Conservation (phyloP, 805 yeast genomes). For the Sugiyamaella marilandica region DNA sequence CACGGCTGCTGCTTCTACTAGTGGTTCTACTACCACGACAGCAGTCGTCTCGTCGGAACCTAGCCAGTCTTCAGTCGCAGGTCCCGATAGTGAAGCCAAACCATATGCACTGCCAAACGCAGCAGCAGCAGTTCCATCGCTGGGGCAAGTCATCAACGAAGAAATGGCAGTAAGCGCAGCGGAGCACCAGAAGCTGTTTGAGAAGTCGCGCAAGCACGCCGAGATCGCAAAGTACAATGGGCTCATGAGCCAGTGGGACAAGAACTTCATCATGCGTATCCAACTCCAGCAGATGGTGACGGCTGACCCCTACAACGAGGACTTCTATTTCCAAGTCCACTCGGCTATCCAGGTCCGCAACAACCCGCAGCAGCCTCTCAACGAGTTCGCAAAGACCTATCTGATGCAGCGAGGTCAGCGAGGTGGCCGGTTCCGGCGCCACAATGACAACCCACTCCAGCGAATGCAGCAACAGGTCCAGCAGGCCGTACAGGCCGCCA, state of each 20-base stretch:
- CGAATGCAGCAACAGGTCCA: conserved; percentile 98
- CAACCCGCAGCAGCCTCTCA: conserved; percentile 52
- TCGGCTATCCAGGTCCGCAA: conserved; percentile 63
- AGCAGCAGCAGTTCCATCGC: conserved; percentile 12
- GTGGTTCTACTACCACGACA: background rate
- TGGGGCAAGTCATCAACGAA: conserved; percentile 22
- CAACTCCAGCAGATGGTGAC: conserved; percentile 94
- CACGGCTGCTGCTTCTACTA: conserved; percentile 11
- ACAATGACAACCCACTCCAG: conserved; percentile 74
- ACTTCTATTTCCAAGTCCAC: conserved; percentile 90
- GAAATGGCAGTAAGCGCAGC: conserved; percentile 19
- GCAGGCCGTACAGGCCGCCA: conserved; percentile 92
- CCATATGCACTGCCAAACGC: conserved; percentile 14
- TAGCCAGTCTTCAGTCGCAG: no score
- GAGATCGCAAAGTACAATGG: conserved; percentile 76
- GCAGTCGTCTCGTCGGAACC: background rate
- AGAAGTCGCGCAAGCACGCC: conserved; percentile 21
- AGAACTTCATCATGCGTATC: conserved; percentile 89
- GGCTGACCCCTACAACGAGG: conserved; percentile 95
- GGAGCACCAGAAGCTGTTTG: conserved; percentile 18
- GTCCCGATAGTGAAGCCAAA: conserved; percentile 3
- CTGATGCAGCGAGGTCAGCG: conserved; percentile 88
- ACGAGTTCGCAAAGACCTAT: conserved; percentile 88
- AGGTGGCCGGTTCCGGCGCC: conserved; percentile 37
- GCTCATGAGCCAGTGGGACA: conserved; percentile 94